A percentile compares a stretch with the other conserved stretches of the same genome.
Evolutionary conservation across 163 green algal species (phyloP).

Genomic region (Scenedesmus sp.): DNA sequence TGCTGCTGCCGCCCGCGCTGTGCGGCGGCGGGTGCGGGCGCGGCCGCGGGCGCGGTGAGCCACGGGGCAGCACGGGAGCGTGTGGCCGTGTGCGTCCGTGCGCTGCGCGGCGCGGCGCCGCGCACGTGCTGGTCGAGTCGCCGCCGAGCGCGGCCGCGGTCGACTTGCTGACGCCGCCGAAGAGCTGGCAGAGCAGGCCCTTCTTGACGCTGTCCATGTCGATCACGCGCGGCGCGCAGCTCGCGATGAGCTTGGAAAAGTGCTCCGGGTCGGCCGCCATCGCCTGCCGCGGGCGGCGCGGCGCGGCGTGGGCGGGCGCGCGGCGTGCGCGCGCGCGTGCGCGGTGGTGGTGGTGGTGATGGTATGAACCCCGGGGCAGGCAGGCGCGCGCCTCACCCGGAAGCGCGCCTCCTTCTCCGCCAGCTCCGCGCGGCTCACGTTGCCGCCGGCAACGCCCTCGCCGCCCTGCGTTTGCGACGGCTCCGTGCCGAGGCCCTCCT

Average conservation of each 20-base stretch:
- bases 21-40: too few species aligned
- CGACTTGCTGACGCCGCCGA: slow-evolving; percentile 85
- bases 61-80: too few species aligned
- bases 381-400: slow-evolving; percentile 51
- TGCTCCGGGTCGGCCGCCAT: slow-evolving; percentile 75
- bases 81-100: too few species aligned
- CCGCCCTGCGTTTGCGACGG: slow-evolving; percentile 13
- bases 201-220: slow-evolving; percentile 99
- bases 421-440: slow-evolving; percentile 40
- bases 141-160: slow-evolving; percentile 35
- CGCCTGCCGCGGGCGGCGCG: too few species aligned
- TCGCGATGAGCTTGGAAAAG: slow-evolving; percentile 87
- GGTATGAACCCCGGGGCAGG: too few species aligned
- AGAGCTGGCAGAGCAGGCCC: slow-evolving; percentile 97
- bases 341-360: too few species aligned
- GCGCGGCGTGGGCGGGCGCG: too few species aligned
- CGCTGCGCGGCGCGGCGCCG: too few species aligned
- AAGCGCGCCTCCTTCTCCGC: slow-evolving; percentile 52
- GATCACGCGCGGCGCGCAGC: slow-evolving; percentile 95
- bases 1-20: slow-evolving; percentile 39
- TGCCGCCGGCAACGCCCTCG: slow-evolving; percentile 18
- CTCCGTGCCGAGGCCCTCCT: not conserved
- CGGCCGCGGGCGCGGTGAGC: too few species aligned
- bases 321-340: too few species aligned
- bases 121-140: not conserved